Evolutionary conservation across 805 yeast species (phyloP).

Genomic region (Candida nanaspora): DNA sequence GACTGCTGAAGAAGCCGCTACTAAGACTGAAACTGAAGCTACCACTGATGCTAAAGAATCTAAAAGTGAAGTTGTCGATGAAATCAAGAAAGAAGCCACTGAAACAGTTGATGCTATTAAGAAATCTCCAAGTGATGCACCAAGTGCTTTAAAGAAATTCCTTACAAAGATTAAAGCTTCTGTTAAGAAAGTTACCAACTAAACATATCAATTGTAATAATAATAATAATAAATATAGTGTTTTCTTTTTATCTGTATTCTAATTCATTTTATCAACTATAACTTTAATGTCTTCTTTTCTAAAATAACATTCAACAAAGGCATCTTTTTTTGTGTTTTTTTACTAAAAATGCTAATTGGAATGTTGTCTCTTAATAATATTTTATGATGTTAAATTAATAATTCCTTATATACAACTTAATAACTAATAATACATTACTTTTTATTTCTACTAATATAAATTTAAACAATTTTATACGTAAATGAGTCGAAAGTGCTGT

Average conservation of each 20-base stretch:
- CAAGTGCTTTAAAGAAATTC: conserved; percentile 18
- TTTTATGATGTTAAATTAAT: too few species aligned
- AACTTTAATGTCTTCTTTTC: background rate
- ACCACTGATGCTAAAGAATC: conserved; percentile 5
- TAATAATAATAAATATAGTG: too few species aligned
- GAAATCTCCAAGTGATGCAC: too few species aligned
- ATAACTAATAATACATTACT: too few species aligned
- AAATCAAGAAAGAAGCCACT: background rate
- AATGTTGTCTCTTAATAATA: too few species aligned
- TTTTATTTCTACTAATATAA: too few species aligned
- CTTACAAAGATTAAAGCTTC: conserved; percentile 20
- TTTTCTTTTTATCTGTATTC: background rate
- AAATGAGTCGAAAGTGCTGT: too few species aligned
- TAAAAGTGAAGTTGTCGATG: conserved; percentile 3
- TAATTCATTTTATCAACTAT: background rate
- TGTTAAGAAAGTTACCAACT: conserved; percentile 7
- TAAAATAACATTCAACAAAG: too few species aligned
- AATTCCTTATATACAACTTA: too few species aligned
- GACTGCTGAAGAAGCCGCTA: background rate
- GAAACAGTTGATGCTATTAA: background rate
- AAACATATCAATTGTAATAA: background rate
- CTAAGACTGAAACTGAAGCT: conserved; percentile 3
- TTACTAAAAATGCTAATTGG: too few species aligned
- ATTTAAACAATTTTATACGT: too few species aligned
- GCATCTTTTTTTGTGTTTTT: too few species aligned